Evolutionary conservation across 2,329 filamentous ascomycete species (phyloP).

Genomic region (Xylaria sp.): DNA sequence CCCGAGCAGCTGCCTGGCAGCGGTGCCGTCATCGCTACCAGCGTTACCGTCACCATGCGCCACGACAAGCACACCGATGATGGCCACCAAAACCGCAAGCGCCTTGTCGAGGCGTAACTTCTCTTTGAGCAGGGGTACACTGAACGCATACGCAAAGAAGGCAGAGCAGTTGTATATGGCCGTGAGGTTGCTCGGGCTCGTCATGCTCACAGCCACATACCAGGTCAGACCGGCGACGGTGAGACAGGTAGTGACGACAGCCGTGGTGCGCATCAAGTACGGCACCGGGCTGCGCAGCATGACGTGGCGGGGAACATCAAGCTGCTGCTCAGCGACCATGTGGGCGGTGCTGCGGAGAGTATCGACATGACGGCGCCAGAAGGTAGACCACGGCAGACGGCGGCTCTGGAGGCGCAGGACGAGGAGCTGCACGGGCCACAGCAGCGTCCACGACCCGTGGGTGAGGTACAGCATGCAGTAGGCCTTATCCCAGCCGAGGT

Average conservation of each 20-base stretch:
- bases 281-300: constrained; percentile 52
- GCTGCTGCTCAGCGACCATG: constrained; percentile 83
- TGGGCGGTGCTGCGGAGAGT: constrained; percentile 62
- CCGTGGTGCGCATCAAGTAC: constrained; percentile 81
- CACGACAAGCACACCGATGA: constrained; percentile 89
- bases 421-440: constrained; percentile 85
- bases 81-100: constrained; percentile 83
- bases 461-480: constrained; percentile 99
- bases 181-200: constrained; percentile 89
- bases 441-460: constrained; percentile 87
- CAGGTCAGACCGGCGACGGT: constrained; percentile 91
- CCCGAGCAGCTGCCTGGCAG: constrained; percentile 74
- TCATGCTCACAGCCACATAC: constrained; percentile 95
- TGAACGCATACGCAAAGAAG: constrained; percentile 98
- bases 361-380: constrained; percentile 73
- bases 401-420: constrained; percentile 81
- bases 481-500: constrained; percentile 95
- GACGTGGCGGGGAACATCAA: constrained; percentile 63
- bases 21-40: constrained; percentile 43
- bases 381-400: constrained; percentile 77
- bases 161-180: constrained; percentile 99
- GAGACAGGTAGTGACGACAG: constrained; percentile 81
- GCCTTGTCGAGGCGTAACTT: constrained; percentile 84
- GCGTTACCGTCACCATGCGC: constrained; percentile 82
- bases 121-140: constrained; percentile 86